Evolutionary conservation across 805 yeast genomes (phyloP).

Genomic region (Teunomyces funiuensis): DNA sequence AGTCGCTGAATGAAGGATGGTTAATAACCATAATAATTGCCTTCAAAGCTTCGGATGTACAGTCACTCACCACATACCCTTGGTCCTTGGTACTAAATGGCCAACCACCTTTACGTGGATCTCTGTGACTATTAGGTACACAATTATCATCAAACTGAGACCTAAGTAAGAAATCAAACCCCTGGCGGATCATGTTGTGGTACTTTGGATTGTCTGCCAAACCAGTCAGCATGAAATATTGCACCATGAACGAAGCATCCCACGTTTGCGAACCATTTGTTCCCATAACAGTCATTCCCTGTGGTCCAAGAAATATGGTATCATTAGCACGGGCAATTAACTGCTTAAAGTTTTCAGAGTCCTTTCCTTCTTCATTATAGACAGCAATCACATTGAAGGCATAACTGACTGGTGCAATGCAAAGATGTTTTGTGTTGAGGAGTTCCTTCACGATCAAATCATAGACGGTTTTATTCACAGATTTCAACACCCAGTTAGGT

Average conservation of each 20-base stretch:
- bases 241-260: constrained; percentile 93
- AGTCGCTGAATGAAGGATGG: constrained; percentile 48
- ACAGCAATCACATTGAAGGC: constrained; percentile 80
- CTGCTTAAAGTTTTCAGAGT: constrained; percentile 58
- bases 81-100: constrained; percentile 94
- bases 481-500: constrained; percentile 67
- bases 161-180: constrained; percentile 69
- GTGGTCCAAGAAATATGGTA: constrained; percentile 77
- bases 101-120: constrained; percentile 86
- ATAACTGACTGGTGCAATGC: constrained; percentile 92
- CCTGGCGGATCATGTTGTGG: constrained; percentile 59
- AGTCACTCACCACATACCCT: constrained; percentile 95
- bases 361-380: constrained; percentile 64
- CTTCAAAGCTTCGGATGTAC: constrained; percentile 94
- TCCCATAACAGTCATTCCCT: constrained; percentile 93
- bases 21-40: constrained; percentile 90
- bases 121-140: constrained; percentile 76
- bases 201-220: constrained; percentile 68
- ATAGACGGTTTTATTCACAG: constrained; percentile 53
- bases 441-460: constrained; percentile 72
- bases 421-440: constrained; percentile 72
- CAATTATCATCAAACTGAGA: constrained; percentile 87
- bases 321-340: constrained; percentile 67
- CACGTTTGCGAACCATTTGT: constrained; percentile 97
- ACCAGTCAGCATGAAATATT: constrained; percentile 77